Evolutionary conservation across 305 asterid species (phyloP).

Genomic region (Nicotiana rustica): DNA sequence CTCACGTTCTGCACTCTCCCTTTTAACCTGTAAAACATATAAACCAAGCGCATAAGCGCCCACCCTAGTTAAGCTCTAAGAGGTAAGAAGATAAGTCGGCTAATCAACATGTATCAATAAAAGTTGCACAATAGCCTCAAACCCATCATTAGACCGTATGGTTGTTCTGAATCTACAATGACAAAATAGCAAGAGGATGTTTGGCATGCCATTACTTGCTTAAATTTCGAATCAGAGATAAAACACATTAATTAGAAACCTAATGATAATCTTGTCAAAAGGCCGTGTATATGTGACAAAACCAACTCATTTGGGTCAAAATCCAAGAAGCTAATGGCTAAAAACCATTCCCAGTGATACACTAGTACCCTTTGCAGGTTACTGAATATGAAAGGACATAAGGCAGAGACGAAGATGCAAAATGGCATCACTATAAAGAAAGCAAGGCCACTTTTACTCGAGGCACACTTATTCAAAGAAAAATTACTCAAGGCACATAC

Average conservation of each 20-base stretch:
- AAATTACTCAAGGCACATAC: neutral
- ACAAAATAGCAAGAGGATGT: neutral
- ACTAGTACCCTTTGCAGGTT: neutral
- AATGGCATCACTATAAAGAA: neutral
- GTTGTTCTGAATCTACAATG: conserved; percentile 1
- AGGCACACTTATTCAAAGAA: conserved; percentile 8
- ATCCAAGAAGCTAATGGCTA: neutral
- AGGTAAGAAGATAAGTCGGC: neutral
- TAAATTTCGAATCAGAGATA: neutral
- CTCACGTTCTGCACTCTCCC: conserved; percentile 82
- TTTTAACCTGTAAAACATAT: conserved; percentile 59
- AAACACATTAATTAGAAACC: neutral
- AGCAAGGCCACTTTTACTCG: neutral
- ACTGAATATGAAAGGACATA: neutral
- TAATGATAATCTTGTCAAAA: neutral
- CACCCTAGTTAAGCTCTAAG: neutral
- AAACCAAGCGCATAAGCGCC: neutral
- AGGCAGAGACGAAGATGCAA: conserved; percentile 5
- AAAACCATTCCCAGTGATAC: neutral
- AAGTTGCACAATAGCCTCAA: neutral
- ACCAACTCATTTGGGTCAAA: neutral
- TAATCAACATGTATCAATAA: neutral
- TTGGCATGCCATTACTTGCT: conserved; percentile 15
- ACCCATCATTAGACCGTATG: neutral
- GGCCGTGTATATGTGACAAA: neutral